Percentiles rank a stretch among this genome's conserved stretches.
Conservation (phyloP, 2,329 filamentous ascomycete genomes). For the Aspergillus fumigatiaffinis region DNA sequence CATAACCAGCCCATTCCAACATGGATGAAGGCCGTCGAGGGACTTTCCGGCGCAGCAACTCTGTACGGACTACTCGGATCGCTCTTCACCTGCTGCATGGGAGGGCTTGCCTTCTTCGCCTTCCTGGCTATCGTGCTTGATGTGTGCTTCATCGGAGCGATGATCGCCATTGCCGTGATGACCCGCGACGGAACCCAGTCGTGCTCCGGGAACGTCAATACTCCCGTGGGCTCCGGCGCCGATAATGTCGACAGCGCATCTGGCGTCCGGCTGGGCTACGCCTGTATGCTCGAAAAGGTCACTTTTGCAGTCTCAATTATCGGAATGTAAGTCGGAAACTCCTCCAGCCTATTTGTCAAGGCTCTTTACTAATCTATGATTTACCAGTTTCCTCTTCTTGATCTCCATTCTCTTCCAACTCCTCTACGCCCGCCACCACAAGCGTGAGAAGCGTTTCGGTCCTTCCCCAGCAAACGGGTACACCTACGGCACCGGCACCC, state of each 20-base stretch:
- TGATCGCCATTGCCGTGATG: constrained; percentile 76
- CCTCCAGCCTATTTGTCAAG: not conserved
- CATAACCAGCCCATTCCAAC: constrained; percentile 60
- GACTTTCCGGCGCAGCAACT: constrained; percentile 69
- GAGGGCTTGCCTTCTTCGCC: constrained; percentile 69
- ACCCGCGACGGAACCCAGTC: constrained; percentile 64
- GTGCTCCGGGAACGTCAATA: constrained; percentile 64
- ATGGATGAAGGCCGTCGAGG: constrained; percentile 69
- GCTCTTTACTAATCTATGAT: constrained; percentile 3
- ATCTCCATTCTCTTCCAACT: constrained; percentile 67
- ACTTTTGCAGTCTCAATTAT: constrained; percentile 75
- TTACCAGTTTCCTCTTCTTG: constrained; percentile 65
- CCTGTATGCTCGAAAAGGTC: constrained; percentile 73
- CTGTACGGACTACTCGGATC: constrained; percentile 72
- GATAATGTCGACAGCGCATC: constrained; percentile 46
- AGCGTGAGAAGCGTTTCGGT: constrained; percentile 69
- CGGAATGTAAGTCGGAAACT: constrained; percentile 56
- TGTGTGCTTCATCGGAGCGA: constrained; percentile 68
- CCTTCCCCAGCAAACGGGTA: constrained; percentile 65
- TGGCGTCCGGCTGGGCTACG: constrained; percentile 51
- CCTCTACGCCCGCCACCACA: constrained; percentile 65
- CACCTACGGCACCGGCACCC: constrained; percentile 57
- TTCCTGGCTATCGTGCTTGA: constrained; percentile 72
- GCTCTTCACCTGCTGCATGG: constrained; percentile 73
- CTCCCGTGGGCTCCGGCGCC: constrained; percentile 64